Evolutionary conservation across 2,329 filamentous ascomycete species (phyloP).

Genomic region (Fusarium sp.): DNA sequence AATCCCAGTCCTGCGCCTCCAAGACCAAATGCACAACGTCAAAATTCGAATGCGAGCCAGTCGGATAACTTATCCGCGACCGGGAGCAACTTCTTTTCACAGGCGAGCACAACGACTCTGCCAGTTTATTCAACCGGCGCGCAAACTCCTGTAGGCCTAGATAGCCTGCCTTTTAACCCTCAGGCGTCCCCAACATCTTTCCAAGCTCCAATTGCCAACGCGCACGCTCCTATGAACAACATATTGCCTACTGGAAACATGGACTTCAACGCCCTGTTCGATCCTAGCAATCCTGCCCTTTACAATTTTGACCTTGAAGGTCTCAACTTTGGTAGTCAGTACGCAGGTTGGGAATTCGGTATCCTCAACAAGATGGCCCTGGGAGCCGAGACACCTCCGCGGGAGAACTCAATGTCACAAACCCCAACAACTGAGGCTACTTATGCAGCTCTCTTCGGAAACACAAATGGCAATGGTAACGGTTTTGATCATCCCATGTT

Average conservation of each 20-base stretch:
- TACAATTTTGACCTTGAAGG: constrained; percentile 97
- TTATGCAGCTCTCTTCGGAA: constrained; percentile 62
- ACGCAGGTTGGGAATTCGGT: constrained; percentile 93
- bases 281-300: constrained; percentile 89
- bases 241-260: constrained; percentile 64
- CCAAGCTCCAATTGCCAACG: constrained; percentile 64
- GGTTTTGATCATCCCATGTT: constrained; percentile 63
- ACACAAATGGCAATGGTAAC: constrained; percentile 61
- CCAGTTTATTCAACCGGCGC: constrained; percentile 61
- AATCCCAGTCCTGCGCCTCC: constrained; percentile 59
- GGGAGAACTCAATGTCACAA: constrained; percentile 67
- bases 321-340: constrained; percentile 90
- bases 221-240: constrained; percentile 59
- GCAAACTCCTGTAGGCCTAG: constrained; percentile 61
- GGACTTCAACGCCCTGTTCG: constrained; percentile 76
- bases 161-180: constrained; percentile 66
- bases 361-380: constrained; percentile 94
- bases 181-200: constrained; percentile 82
- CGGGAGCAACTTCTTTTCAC: constrained; percentile 61
- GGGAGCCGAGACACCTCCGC: constrained; percentile 78
- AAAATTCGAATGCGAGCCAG: constrained; percentile 61
- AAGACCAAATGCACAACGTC: constrained; percentile 60
- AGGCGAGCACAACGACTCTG: constrained; percentile 60
- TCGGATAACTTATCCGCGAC: constrained; percentile 60
- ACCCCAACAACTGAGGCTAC: constrained; percentile 54